phyloP scores from a whole-genome alignment of 1,139 yeast genomes.

The Taphrina flavorubra region DNA sequence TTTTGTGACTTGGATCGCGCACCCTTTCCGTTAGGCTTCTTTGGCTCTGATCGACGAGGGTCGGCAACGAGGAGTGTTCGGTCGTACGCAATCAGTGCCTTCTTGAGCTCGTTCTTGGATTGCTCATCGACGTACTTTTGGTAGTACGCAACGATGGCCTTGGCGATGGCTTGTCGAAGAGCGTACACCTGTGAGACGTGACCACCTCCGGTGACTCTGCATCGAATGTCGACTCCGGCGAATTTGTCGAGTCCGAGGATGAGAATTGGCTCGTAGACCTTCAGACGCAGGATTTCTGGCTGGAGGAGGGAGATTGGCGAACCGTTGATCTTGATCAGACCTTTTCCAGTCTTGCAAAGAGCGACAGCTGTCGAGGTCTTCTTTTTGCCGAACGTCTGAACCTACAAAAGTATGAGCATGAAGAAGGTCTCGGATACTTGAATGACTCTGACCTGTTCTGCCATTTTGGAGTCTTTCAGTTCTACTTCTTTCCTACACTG shows the following conservation, averaged over 20 bases:
- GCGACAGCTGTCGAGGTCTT: constrained; percentile 99
- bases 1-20: constrained; percentile 99
- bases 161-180: constrained; percentile 99
- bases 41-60: constrained; percentile 99
- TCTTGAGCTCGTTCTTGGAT: constrained; percentile 99
- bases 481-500: constrained; percentile 14
- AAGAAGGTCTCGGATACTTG: constrained; percentile 37
- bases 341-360: constrained; percentile 47
- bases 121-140: constrained; percentile 99
- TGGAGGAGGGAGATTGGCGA: constrained; percentile 98
- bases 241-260: constrained; percentile 98
- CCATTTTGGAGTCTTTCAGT: constrained; percentile 26
- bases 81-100: constrained; percentile 96
- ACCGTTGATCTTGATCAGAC: constrained; percentile 71
- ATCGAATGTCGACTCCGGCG: constrained; percentile 98
- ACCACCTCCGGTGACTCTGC: constrained; percentile 99
- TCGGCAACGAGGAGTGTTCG: constrained; percentile 99
- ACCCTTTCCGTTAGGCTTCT: constrained; percentile 99
- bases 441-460: constrained; percentile 31
- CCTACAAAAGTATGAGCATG: constrained; percentile 15
- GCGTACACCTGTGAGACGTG: constrained; percentile 97
- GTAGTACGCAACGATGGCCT: constrained; percentile 99
- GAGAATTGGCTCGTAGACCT: constrained; percentile 95
- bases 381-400: constrained; percentile 90
- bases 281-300: constrained; percentile 99